Base-by-base conservation (phyloP, 129 eudicot species). In the Arctium lappa region DNA sequence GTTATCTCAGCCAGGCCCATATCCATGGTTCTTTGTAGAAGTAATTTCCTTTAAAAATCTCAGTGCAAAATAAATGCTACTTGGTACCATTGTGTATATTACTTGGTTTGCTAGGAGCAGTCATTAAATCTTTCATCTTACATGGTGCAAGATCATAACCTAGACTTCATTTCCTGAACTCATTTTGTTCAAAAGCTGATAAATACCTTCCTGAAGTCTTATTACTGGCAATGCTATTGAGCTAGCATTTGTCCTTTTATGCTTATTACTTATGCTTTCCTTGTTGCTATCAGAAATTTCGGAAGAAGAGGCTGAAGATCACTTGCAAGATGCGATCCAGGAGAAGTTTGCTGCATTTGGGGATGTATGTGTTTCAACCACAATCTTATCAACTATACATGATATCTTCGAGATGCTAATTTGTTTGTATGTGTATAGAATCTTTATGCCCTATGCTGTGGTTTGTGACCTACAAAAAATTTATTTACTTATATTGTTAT, bases 251-350 rank as follows among this genome's bases (percentile, higher is more conserved):
- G 15, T 72, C 36, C 3, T 65, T 63, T 66, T 82, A 44, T 79
- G 81, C 65, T 69, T 80, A 79, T 66, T 38, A 72, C 34, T 62
- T 69, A 31, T 69, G 76, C 8, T 69, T 85, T 81, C 62, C n/a
- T 80, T 83, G 69, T 37, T 77, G 77, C 53, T 37, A 86, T 11
- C 91, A 95, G 99, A 95, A 87, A 95, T 95, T 83, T 85, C 99
- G 3, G 99, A 93, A 90, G 97, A 91, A 73, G 97, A 93, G 89
- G 99, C 99, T 68, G 99, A 95, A 89, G 91, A 93, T 83, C 93
- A 91, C 63, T 85, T 95, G 88, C 99, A 95, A 85, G 97, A 91
- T 85, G 97, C 94, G 13, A 95, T 95, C 80, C 99, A 95, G 87
- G 99, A 95, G 86, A 95, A 89, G 84, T 95, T 95, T 85, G 89